Evolutionary conservation across 495 filamentous ascomycete genomes (phyloP).

Genomic region (Penicillium dipodomyicola): DNA sequence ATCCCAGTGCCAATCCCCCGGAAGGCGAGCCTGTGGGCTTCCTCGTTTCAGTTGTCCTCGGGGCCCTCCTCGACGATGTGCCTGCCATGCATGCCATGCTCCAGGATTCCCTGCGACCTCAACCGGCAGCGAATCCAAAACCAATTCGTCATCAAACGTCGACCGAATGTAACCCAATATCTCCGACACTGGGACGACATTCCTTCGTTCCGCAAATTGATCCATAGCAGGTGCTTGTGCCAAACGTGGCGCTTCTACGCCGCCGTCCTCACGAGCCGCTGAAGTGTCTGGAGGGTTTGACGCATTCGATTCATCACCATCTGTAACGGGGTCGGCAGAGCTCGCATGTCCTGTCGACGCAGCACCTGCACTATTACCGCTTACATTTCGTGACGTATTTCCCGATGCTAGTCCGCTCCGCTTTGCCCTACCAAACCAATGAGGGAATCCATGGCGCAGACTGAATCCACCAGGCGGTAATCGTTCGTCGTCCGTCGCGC

Average conservation of each 20-base stretch:
- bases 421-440: slow-evolving; percentile 67
- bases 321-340: slow-evolving; percentile 3
- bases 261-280: slow-evolving; percentile 7
- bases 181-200: slow-evolving; percentile 35
- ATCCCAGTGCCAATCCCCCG: slow-evolving; percentile 93
- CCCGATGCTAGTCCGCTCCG: slow-evolving; percentile 32
- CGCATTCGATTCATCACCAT: not conserved
- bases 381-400: slow-evolving; percentile 39
- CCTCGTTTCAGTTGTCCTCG: slow-evolving; percentile 28
- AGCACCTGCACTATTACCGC: slow-evolving; percentile 25
- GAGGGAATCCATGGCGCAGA: slow-evolving; percentile 82
- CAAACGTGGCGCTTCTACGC: slow-evolving; percentile 11
- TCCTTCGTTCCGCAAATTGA: slow-evolving; percentile 24
- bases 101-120: slow-evolving; percentile 83
- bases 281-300: not conserved
- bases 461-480: slow-evolving; percentile 85
- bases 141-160: slow-evolving; percentile 70
- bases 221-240: slow-evolving; percentile 18
- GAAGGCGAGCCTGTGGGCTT: slow-evolving; percentile 50
- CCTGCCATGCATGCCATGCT: slow-evolving; percentile 87
- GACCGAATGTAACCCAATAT: slow-evolving; percentile 77
- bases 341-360: not conserved
- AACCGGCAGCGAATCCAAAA: slow-evolving; percentile 75
- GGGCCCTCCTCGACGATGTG: slow-evolving; percentile 50
- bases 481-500: slow-evolving; percentile 75